phyloP scores from a whole-genome alignment of 2,329 filamentous ascomycete genomes.

The Davidsoniella australis region DNA sequence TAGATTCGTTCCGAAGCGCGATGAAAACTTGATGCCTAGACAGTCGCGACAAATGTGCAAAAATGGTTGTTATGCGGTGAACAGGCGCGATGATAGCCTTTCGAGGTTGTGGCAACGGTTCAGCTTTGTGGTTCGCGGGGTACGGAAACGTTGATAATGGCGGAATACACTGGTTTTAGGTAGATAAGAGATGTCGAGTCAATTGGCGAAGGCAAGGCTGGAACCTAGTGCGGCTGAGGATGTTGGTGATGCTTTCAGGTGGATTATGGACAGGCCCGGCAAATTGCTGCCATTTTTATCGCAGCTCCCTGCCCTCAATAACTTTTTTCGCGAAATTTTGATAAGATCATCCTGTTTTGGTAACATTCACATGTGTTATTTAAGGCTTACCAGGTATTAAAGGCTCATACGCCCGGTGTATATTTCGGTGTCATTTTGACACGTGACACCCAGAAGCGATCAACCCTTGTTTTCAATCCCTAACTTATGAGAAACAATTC shows the following conservation, averaged over 20 bases:
- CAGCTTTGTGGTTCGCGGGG: neutral
- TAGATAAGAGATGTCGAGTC: too few species aligned
- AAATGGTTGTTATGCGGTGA: neutral
- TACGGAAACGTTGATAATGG: too few species aligned
- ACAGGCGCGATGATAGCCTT: neutral
- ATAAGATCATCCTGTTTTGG: neutral
- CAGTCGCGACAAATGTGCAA: neutral
- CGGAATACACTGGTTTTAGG: too few species aligned
- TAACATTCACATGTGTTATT: neutral
- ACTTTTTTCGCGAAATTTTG: constrained; percentile 5
- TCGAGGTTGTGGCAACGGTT: neutral
- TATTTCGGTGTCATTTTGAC: neutral
- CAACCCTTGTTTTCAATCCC: neutral
- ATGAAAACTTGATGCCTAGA: neutral
- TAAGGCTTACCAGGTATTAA: neutral
- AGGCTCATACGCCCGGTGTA: neutral
- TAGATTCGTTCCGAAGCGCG: neutral
- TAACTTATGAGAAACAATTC: too few species aligned
- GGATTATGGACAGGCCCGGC: too few species aligned
- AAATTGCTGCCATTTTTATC: too few species aligned
- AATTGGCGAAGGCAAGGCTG: neutral
- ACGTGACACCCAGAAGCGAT: neutral
- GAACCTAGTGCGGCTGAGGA: neutral
- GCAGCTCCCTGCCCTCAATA: too few species aligned
- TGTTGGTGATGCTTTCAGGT: neutral